Conservation (phyloP, 257 asterid genomes). For the Petrea volubilis region DNA sequence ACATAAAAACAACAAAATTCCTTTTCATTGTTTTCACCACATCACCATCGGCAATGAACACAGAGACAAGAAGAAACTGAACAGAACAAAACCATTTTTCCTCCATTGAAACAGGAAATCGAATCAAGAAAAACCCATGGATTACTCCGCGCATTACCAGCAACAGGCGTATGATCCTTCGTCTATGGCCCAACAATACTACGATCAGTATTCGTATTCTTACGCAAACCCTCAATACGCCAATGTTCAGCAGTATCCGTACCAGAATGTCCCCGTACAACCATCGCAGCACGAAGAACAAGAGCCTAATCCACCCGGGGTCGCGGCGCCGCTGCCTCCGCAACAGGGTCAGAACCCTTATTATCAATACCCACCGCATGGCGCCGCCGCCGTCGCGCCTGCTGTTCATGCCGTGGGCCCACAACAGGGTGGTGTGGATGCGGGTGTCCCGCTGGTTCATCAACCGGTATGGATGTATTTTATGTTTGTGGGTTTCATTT, state of each 20-base stretch:
- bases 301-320: slow-evolving; percentile 61
- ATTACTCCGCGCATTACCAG: slow-evolving; percentile 31
- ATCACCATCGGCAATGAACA: neutral
- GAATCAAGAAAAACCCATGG: slow-evolving; percentile 23
- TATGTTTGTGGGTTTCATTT: neutral
- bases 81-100: neutral
- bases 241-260: slow-evolving; percentile 28
- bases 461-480: slow-evolving; percentile 37
- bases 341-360: slow-evolving; percentile 16
- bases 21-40: neutral
- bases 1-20: neutral
- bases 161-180: slow-evolving; percentile 30
- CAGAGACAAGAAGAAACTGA: neutral
- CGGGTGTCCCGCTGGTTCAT: slow-evolving; percentile 30
- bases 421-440: slow-evolving; percentile 27
- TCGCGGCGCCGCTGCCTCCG: slow-evolving; percentile 31
- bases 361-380: slow-evolving; percentile 27
- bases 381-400: slow-evolving; percentile 12
- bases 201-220: slow-evolving; percentile 35
- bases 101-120: neutral
- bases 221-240: slow-evolving; percentile 37
- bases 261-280: slow-evolving; percentile 29
- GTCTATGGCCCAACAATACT: slow-evolving; percentile 26
- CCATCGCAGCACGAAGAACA: slow-evolving; percentile 38
- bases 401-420: slow-evolving; percentile 15